These are phyloP conservation scores for Epichloe coenophiala DNA, from an alignment of 2,329 filamentous ascomycete species.

Conservation along the genomic window DNA sequence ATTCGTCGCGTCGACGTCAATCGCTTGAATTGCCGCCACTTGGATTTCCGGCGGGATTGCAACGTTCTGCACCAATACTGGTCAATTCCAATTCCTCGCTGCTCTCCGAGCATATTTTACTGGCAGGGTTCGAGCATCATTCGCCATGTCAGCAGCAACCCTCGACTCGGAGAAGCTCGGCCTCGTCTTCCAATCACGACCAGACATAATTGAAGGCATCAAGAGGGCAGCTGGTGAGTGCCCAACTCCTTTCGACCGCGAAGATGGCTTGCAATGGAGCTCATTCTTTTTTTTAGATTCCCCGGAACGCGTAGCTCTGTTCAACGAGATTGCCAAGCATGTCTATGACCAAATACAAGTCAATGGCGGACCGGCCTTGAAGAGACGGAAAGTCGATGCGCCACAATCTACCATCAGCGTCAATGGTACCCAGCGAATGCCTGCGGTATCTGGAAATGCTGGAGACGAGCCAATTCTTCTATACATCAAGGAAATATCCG, in stretches of 20 bases:
- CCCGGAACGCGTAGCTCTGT: conserved; percentile 34
- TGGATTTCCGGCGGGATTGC: not conserved
- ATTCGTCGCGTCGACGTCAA: conserved; percentile 2
- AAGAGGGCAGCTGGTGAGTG: conserved; percentile 36
- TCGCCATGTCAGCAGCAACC: conserved; percentile 24
- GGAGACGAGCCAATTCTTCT: conserved; percentile 39
- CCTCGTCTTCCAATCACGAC: conserved; percentile 39
- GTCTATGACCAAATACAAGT: conserved; percentile 31
- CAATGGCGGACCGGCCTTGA: conserved; percentile 32
- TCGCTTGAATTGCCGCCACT: not conserved
- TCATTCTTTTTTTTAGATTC: conserved; percentile 26
- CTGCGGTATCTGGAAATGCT: conserved; percentile 16
- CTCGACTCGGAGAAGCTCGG: conserved; percentile 38
- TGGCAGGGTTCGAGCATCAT: not conserved
- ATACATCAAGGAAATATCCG: conserved; percentile 51
- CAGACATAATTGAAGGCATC: conserved; percentile 44
- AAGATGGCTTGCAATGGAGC: not conserved
- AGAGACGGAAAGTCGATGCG: conserved; percentile 38
- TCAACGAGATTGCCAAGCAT: conserved; percentile 42
- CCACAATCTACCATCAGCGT: conserved; percentile 15
- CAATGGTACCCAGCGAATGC: conserved; percentile 5
- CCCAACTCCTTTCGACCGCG: not conserved
- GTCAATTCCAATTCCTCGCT: conserved; percentile 4
- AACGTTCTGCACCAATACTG: not conserved
- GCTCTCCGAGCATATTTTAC: not conserved